Base-by-base conservation (phyloP, 1,284 basidiomycete species). In the Sanghuangporus weigelae region DNA sequence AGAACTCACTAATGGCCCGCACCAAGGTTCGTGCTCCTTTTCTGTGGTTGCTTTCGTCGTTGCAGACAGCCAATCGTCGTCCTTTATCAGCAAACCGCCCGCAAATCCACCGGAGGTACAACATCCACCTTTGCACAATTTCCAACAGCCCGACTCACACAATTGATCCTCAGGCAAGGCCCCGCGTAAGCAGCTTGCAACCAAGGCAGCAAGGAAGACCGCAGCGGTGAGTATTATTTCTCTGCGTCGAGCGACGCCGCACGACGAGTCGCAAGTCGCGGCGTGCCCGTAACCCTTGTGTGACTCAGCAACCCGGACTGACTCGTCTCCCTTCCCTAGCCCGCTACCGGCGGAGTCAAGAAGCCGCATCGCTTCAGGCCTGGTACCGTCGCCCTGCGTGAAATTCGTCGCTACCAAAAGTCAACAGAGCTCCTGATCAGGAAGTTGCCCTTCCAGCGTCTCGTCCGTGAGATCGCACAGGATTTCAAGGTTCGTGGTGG, bases 401-500 rank as follows among this genome's bases (percentile, higher is more conserved):
- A 98, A 82, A 98, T 98, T 72, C 85, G 96, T 79, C 86, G 94
- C 76, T 98, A 98, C 87, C 96, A 97, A 78, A 95, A 95, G 85
- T 94, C 93, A 72, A 95, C 95, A 70, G 93, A 96, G 84, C 86
- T 96, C 73, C 86, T 96, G 73, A 96, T 96, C 83, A 86, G 93
- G 80, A 96, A 96, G 87, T 87, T 96, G 67, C 93, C 94, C 70
- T 96, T 96, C 92, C 93, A 96, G 81, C 84, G 93, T 73, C 85
- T 96, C 70, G 93, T 96, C 68, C 92, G 94, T 85, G 93, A 97
- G 81, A 97, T 98, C 70, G 94, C 95, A 55, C 93, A 96, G 80
- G 92, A 93, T 79, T 95, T 96, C 86, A 95, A 98, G 92, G 93
- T 92, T 65, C 56, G 14, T 66, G 3, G 16, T 11, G 50, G 46